Percentiles rank a stretch among this genome's conserved stretches.
Conservation (phyloP, 1,139 yeast genomes). For the Zygosaccharomyces sapae region DNA sequence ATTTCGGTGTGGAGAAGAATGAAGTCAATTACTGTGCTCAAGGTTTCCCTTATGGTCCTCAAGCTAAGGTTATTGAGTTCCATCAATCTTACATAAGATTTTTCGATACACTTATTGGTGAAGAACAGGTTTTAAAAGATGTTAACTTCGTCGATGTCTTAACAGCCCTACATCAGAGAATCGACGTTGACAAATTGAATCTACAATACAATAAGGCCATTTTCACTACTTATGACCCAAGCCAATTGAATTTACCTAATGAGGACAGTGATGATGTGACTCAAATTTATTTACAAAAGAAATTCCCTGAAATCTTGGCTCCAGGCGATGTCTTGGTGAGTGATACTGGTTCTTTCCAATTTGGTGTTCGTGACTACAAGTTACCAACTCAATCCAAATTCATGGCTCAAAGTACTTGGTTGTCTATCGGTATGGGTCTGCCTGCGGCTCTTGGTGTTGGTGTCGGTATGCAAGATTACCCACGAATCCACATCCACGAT, state of each 20-base stretch:
- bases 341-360: conserved; percentile 78
- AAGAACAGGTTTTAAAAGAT: conserved; percentile 30
- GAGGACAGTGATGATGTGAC: conserved; percentile 18
- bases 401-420: conserved; percentile 66
- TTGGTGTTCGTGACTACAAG: conserved; percentile 59
- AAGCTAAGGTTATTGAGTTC: conserved; percentile 33
- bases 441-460: conserved; percentile 82
- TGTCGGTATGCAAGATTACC: conserved; percentile 57
- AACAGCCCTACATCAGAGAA: conserved; percentile 36
- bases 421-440: conserved; percentile 81
- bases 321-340: conserved; percentile 63
- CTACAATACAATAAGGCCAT: conserved; percentile 18
- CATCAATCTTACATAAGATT: conserved; percentile 46
- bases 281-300: conserved; percentile 22
- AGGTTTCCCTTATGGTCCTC: conserved; percentile 30
- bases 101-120: conserved; percentile 17
- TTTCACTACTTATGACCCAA: conserved; percentile 8
- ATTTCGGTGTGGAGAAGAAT: conserved; percentile 49
- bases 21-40: conserved; percentile 56
- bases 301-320: conserved; percentile 36
- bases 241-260: conserved; percentile 9
- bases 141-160: conserved; percentile 49
- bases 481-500: conserved; percentile 21
- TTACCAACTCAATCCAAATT: conserved; percentile 51
- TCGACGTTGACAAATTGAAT: conserved; percentile 37